These are phyloP conservation scores for Parietichytrium sp. DNA, from an alignment of 108 stramenopile species.

Conservation along the genomic window DNA sequence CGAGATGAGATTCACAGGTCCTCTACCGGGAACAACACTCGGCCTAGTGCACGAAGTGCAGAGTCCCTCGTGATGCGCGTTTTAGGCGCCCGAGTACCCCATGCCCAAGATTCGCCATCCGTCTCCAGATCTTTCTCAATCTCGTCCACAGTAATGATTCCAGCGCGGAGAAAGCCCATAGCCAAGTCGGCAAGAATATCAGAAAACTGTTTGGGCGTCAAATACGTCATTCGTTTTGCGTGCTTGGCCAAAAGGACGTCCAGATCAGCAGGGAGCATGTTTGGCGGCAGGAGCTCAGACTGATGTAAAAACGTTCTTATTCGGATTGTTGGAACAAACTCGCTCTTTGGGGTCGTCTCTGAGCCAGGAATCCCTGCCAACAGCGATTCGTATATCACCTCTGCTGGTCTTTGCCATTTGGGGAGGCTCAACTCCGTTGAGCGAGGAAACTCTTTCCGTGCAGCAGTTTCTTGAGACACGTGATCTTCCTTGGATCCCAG, in stretches of 20 bases:
- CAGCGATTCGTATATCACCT: background rate
- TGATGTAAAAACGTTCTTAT: background rate
- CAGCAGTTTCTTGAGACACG: too few relatives aligned
- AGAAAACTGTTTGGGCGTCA: background rate
- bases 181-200: background rate
- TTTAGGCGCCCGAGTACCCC: background rate
- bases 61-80: background rate
- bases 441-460: too few relatives aligned
- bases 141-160: background rate
- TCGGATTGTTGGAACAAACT: background rate
- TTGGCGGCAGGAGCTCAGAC: conserved; percentile 14
- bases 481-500: too few relatives aligned
- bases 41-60: background rate
- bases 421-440: too few relatives aligned
- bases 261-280: background rate
- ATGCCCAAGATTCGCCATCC: background rate
- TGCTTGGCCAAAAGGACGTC: conserved; percentile 14
- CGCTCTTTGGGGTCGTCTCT: too few relatives aligned
- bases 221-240: background rate
- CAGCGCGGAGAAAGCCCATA: background rate
- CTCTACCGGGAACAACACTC: background rate
- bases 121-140: background rate
- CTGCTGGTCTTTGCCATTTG: background rate
- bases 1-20: too few relatives aligned
- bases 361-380: background rate